Evolutionary conservation across 345 rosid species (phyloP), one percentile per base, ranked within the genome.

Genomic region (Salix koriyanagi): DNA sequence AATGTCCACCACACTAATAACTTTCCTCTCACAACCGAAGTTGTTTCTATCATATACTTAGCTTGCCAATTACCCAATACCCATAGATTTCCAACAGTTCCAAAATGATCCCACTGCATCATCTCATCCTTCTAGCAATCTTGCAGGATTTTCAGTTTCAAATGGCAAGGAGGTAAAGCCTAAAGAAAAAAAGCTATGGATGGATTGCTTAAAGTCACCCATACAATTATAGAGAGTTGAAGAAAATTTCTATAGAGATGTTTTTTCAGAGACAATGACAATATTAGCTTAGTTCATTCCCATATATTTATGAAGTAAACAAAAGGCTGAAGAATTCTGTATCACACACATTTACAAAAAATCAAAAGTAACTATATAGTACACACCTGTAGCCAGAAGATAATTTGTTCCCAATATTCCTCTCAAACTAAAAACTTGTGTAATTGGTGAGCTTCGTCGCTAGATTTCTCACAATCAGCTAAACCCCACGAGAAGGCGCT

Each of bases 401-500:
- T 34, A 34, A 18, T 34, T 36, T 46, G 7, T 42, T 74, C 15
- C 30, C 52, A 64, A 62, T 50, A 50, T 69, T 13, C 71, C 77
- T 73, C 52, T 75, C 78, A 75, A n/a, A 50, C 73, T 34, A 54
- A 39, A 67, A n/a, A 34, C 30, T 11, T 72, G 25, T 70, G 39
- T 77, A 46, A 77, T 46, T 75, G 28, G 6, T 77, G 81, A 23
- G 58, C 42, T 52, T 76, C 82, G 36, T 42, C 80, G 48, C 37
- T 67, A 21, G 84, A 65, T 79, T 75, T 86, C 58, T 72, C 83
- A 74, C 69, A 76, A 52, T 77, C 86, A 12, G 80, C 25, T 9
- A 79, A 65, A 28, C 81, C 84, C 90, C 88, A 87, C 6, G 85
- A 69, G 79, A 79, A 83, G 67, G 70, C 18, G 69, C 69, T 77